Conservation (phyloP, 1,139 yeast species). For the Suhomyces bolitotheri region DNA sequence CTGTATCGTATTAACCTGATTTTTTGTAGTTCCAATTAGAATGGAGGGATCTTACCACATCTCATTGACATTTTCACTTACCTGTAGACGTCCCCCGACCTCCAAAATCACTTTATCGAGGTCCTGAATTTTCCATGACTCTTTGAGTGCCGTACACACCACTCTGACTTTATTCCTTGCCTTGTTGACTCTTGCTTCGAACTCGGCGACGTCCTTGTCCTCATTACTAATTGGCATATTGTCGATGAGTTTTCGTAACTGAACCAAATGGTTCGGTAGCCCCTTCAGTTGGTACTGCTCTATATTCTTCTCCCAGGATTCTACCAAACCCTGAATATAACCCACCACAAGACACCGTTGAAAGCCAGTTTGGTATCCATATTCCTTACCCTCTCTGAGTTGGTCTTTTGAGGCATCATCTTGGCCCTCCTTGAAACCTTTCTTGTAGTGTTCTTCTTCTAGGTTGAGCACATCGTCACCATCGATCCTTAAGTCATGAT, state of each 20-base stretch:
- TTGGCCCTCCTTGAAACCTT: constrained; percentile 63
- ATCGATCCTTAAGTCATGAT: constrained; percentile 25
- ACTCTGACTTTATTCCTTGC: constrained; percentile 56
- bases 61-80: constrained; percentile 43
- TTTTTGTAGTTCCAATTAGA: neutral
- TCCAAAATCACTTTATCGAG: constrained; percentile 37
- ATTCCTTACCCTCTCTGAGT: constrained; percentile 68
- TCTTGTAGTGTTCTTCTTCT: constrained; percentile 58
- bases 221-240: constrained; percentile 33
- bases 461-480: constrained; percentile 52
- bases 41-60: constrained; percentile 38
- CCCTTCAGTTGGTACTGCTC: constrained; percentile 20
- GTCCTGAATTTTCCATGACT: constrained; percentile 32
- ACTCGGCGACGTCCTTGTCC: constrained; percentile 49
- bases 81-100: constrained; percentile 42
- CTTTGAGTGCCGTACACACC: constrained; percentile 38
- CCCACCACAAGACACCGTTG: constrained; percentile 69
- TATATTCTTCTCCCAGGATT: constrained; percentile 32
- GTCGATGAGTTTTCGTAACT: constrained; percentile 26
- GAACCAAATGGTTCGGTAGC: constrained; percentile 30
- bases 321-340: constrained; percentile 56
- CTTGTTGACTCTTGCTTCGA: constrained; percentile 45
- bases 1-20: too few relatives aligned
- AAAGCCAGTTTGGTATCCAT: constrained; percentile 77
- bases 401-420: constrained; percentile 42